Base-by-base conservation (phyloP, 2,329 filamentous ascomycete genomes). In the Colletotrichum theobromicola region DNA sequence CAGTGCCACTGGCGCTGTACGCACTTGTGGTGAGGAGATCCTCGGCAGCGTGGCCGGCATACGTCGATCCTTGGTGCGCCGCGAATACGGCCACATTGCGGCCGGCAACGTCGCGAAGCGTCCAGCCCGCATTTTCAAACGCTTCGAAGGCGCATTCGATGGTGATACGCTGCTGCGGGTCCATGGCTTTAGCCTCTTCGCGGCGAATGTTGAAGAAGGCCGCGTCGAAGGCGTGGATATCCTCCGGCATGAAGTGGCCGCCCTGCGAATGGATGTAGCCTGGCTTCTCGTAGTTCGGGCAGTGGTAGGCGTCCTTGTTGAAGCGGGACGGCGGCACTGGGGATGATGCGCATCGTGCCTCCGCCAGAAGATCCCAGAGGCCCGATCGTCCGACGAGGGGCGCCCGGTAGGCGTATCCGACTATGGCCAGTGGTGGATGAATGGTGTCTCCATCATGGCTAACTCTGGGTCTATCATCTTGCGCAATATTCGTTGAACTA, bases 161-260 rank as follows among this genome's bases (percentile, higher is more conserved):
- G 26, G 82, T 70, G 6, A 80, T 77, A 2, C 83, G 74, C 67
- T 85, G 83, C 28, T 84, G 82, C 1, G 84, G 84, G 64, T 86
- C 84, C 26, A 80, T 70, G 3, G 71, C 53, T 64, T 82, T 80
- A 9, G 81, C 77, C 66, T 85, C 82, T 1, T 62, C 63, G 0
- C 65, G 32, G 8, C 68, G 58, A 50, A 83, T 78, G 12, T 66
- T 67, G 70, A 82, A 83, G 34, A 80, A 76, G 1, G 77, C 75
- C 8, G 78, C 73, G 67, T 83, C 82, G 8, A 83, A 76, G 10
- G 58, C 58, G 6, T 75, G 72, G 13, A 78, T 69, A 8, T 80
- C 77, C 35, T 81, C 77, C 7, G 64, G 64, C 1, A 83, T 75
- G 64, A 81, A 82, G 75, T 82, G 82, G 18, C 79, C 81, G 37